These are phyloP conservation scores for Cenchrus fungigraminus DNA, from an alignment of 176 grass and related monocot genomes.

Conservation along the genomic window DNA sequence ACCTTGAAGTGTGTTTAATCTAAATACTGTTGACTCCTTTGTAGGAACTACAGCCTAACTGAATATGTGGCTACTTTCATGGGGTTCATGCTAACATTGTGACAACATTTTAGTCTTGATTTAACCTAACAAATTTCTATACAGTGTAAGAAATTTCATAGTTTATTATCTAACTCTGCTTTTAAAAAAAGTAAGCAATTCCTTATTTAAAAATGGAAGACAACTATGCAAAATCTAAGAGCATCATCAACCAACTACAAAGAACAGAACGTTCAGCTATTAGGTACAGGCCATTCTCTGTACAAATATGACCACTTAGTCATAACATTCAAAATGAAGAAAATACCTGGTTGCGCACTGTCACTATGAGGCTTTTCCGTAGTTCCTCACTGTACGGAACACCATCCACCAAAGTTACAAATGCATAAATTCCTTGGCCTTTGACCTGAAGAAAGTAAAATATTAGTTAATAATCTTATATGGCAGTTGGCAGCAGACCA, in stretches of 20 bases:
- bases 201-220: neutral
- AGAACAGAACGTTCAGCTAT: neutral
- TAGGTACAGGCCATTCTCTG: neutral
- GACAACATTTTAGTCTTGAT: constrained; percentile 8
- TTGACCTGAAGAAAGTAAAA: constrained; percentile 67
- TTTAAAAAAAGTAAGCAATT: neutral
- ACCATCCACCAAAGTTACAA: constrained; percentile 84
- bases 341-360: constrained; percentile 84
- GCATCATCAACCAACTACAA: neutral
- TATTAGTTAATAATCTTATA: constrained; percentile 22
- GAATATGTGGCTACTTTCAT: neutral
- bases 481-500: neutral
- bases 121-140: neutral
- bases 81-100: constrained; percentile 16
- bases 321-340: neutral
- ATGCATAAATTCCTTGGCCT: constrained; percentile 96
- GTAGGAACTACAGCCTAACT: neutral
- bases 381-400: constrained; percentile 87
- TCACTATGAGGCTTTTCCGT: constrained; percentile 70
- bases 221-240: constrained; percentile 11
- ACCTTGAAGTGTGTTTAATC: constrained; percentile 22
- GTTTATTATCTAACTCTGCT: neutral
- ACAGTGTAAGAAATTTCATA: neutral
- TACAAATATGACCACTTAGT: neutral
- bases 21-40: constrained; percentile 12